Percentiles rank a stretch among this genome's conserved stretches.
phyloP scores from a whole-genome alignment of 768 basidiomycete genomes.

The Punctularia strigosozonata region DNA sequence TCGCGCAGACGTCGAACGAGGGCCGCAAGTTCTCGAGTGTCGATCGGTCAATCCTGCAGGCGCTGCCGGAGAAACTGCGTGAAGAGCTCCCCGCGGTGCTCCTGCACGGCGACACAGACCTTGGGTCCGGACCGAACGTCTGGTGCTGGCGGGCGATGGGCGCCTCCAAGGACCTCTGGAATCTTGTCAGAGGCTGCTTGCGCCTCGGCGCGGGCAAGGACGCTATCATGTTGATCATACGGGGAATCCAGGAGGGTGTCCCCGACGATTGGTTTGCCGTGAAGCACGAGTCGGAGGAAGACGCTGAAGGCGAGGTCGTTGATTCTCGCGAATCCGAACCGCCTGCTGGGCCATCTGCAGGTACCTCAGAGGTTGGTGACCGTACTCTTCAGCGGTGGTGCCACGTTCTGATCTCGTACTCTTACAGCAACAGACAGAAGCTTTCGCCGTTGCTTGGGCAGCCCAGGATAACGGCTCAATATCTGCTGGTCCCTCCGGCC shows the following conservation, averaged over 20 bases:
- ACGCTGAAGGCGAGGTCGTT: neutral
- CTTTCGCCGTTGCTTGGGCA: no score
- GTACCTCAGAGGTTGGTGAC: no score
- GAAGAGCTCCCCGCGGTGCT: constrained; percentile 67
- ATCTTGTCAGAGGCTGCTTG: constrained; percentile 52
- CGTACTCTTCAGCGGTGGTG: no score
- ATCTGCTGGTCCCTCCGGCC: no score
- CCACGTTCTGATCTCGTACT: no score
- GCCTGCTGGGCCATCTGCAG: no score
- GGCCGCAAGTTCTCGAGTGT: constrained; percentile 63
- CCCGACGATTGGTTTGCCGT: constrained; percentile 14
- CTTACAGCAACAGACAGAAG: no score
- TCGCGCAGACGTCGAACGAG: constrained; percentile 29
- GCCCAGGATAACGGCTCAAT: no score
- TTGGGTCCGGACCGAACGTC: constrained; percentile 43
- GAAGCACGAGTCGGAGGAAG: neutral
- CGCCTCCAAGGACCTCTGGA: constrained; percentile 62
- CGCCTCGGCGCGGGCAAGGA: constrained; percentile 50
- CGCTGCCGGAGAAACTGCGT: constrained; percentile 53
- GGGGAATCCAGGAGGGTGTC: constrained; percentile 44
- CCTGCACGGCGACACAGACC: constrained; percentile 42
- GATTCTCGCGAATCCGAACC: no score
- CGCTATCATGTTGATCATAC: constrained; percentile 45
- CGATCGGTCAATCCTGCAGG: constrained; percentile 57
- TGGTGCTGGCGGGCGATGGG: constrained; percentile 77